phyloP scores from a whole-genome alignment of 2,329 filamentous ascomycete genomes.

The Chaetomiaceae sp. region DNA sequence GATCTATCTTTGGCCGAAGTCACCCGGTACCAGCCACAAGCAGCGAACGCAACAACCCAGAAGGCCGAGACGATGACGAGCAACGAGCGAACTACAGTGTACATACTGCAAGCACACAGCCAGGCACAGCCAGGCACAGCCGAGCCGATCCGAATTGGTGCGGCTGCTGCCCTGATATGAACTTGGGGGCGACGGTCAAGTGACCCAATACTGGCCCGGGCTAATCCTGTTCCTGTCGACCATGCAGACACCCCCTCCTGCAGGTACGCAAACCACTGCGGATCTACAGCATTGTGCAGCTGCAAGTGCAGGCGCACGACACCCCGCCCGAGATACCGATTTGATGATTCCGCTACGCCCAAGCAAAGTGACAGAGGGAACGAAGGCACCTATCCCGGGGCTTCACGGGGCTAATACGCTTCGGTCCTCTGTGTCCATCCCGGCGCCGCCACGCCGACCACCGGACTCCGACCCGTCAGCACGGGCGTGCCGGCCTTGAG shows the following conservation, averaged over 20 bases:
- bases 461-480: constrained; percentile 41
- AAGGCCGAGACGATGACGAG: neutral
- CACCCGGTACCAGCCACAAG: neutral
- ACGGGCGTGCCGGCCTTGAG: constrained; percentile 45
- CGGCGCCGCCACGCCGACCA: constrained; percentile 41
- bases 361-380: neutral
- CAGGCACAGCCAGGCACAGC: neutral
- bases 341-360: neutral
- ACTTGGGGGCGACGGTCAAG: constrained; percentile 1
- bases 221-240: constrained; percentile 14
- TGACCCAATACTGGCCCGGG: constrained; percentile 6
- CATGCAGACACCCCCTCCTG: neutral
- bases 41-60: neutral
- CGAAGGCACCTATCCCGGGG: no score
- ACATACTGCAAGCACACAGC: neutral
- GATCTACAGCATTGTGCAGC: neutral
- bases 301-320: neutral
- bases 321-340: neutral
- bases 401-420: constrained; percentile 50
- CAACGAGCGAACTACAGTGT: neutral
- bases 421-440: constrained; percentile 40
- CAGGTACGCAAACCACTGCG: neutral
- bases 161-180: neutral
- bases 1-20: neutral
- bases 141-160: neutral